Evolutionary conservation across 768 basidiomycete genomes (phyloP), one percentile per base, ranked within the genome.

Genomic region (Crepidotus variabilis): DNA sequence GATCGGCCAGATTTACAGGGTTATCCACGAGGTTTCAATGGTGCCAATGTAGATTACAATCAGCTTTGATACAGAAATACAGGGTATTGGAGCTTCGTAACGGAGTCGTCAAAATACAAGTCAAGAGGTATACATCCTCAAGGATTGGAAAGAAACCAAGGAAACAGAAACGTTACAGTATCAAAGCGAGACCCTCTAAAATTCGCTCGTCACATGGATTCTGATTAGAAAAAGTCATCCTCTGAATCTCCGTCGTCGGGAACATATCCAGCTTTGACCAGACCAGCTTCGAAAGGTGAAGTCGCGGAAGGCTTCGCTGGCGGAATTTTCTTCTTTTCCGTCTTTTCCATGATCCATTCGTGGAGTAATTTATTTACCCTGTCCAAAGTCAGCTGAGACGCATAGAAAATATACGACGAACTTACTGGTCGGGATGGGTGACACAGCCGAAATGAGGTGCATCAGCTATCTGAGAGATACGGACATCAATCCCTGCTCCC

Each of bases 401-500:
- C 21, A 10, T 11, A 47, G 24, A 6, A 48, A 10, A 51, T 28
- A 3, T 8, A 43, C 28, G 33, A 39, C 8, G 7, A 28, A 63
- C 66, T 54, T 47, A 75, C 72, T 65, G 56, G 16, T 66, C 61
- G 11, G 68, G 57, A 54, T 75, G 66, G 11, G 72, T 75, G 8
- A 71, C 66, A 46, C 62, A 62, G 1, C 75, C 74, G 49, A 73
- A 74, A 57, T 75, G 75, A 2, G 74, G 69, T 7, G 74, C 74
- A 6, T 64, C 65, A 6, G 63, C 55, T 4, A 74, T 60, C 0
- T 56, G 51, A 1, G 63, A 35, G 0, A 75, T 28, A 2, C 62
- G 61, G n/a, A 65, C 72, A 13, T 67, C 51, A 3, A 75, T 53
- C 0, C 65, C 69, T 1, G 71, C 72, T 21, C 63, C 56, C 22